A percentile compares a stretch with the other conserved stretches of the same genome.
These are phyloP conservation scores for Wickerhamiella vanderwaltii DNA, from an alignment of 805 yeast genomes.

Conservation along the genomic window DNA sequence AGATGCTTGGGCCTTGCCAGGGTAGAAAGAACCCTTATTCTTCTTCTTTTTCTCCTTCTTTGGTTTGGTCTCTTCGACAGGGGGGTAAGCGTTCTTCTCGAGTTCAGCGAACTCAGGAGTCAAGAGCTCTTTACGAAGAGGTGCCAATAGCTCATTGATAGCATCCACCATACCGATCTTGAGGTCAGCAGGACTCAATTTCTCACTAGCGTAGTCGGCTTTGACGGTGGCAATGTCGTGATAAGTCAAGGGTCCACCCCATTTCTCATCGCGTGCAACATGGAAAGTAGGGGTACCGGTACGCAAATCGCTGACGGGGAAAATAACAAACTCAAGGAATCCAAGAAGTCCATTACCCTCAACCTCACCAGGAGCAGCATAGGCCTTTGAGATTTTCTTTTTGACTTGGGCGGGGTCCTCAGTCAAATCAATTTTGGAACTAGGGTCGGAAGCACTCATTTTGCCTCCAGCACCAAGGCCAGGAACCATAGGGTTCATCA, in stretches of 20 bases:
- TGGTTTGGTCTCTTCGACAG: conserved; percentile 44
- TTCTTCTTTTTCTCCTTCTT: conserved; percentile 62
- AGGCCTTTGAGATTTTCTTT: conserved; percentile 86
- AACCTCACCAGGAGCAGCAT: conserved; percentile 87
- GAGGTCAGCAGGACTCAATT: conserved; percentile 84
- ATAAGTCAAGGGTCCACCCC: conserved; percentile 85
- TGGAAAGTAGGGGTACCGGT: conserved; percentile 45
- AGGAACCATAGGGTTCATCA: conserved; percentile 99
- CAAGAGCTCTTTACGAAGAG: conserved; percentile 61
- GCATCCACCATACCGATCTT: conserved; percentile 84
- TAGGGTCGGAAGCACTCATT: conserved; percentile 98
- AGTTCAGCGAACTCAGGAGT: conserved; percentile 66
- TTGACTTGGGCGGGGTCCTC: conserved; percentile 81
- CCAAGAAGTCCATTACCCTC: conserved; percentile 86
- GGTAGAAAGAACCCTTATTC: conserved; percentile 74
- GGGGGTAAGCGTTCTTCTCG: conserved; percentile 73
- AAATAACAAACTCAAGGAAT: conserved; percentile 70
- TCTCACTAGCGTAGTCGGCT: conserved; percentile 57
- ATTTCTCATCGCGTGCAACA: conserved; percentile 88
- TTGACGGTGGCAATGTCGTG: conserved; percentile 54
- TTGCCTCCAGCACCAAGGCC: conserved; percentile 93
- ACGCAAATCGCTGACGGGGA: conserved; percentile 75
- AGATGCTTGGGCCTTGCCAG: conserved; percentile 36
- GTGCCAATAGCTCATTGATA: conserved; percentile 68
- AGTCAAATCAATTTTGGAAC: conserved; percentile 84